phyloP scores from a whole-genome alignment of 1,284 basidiomycete species.

The Rugosomyces carneus region DNA sequence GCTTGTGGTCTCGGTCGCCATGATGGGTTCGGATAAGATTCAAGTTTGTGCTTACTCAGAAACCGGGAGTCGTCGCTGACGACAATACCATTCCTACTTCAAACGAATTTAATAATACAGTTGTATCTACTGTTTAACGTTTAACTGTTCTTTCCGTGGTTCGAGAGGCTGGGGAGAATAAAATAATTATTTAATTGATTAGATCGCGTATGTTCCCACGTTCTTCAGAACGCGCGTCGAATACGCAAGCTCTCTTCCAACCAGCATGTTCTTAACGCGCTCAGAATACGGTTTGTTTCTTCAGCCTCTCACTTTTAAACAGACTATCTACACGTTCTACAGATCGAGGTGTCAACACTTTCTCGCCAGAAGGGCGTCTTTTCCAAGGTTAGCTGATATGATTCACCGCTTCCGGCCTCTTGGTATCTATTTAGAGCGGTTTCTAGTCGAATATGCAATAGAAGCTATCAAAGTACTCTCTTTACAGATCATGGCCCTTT shows the following conservation, averaged over 20 bases:
- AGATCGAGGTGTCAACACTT: conserved; percentile 99
- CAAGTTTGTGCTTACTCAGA: no score
- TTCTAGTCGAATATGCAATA: conserved; percentile 95
- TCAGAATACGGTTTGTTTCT: conserved; percentile 77
- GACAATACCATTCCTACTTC: no score
- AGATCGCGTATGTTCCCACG: conserved; percentile 31
- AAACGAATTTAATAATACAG: no score
- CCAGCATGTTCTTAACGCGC: conserved; percentile 83
- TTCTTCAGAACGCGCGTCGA: conserved; percentile 35
- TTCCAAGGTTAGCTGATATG: conserved; percentile 68
- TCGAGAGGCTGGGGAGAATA: no score
- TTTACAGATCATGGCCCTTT: not conserved
- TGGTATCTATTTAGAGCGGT: conserved; percentile 10
- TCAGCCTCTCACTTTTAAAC: not conserved
- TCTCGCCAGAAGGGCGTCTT: conserved; percentile 94
- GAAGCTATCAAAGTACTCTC: conserved; percentile 87
- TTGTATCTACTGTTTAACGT: no score
- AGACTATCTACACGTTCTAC: not conserved
- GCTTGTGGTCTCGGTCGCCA: conserved; percentile 19
- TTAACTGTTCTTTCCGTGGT: not conserved
- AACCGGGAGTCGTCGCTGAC: no score
- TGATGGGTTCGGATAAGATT: conserved; percentile 15
- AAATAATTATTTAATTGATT: not conserved
- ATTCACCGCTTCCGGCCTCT: not conserved
- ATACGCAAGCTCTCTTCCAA: conserved; percentile 23